A percentile compares a stretch with the other conserved stretches of the same genome.
Conservation (phyloP, 805 yeast species). For the Lipomyces yamanashiensis region DNA sequence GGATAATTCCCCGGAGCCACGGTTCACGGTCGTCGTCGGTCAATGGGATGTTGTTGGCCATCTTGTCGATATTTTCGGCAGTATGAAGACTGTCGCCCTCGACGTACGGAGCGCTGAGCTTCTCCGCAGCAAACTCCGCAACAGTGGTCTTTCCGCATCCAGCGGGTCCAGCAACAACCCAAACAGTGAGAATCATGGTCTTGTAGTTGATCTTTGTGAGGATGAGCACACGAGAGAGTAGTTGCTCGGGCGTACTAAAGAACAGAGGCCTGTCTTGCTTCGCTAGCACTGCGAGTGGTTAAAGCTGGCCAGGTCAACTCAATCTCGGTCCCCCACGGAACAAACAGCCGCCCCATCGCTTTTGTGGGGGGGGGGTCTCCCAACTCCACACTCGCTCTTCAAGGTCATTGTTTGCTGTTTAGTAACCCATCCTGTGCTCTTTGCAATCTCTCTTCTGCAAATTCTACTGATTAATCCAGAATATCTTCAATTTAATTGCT, state of each 20-base stretch:
- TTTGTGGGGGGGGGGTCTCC: background rate
- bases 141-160: conserved; percentile 94
- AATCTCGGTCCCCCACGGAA: background rate
- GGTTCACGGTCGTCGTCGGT: conserved; percentile 91
- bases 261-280: background rate
- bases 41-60: conserved; percentile 79
- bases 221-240: background rate
- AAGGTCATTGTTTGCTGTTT: background rate
- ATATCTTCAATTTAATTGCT: too few species aligned
- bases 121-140: conserved; percentile 56
- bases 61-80: conserved; percentile 69
- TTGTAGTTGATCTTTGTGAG: background rate
- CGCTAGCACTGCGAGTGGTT: background rate
- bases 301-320: too few species aligned
- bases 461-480: too few species aligned
- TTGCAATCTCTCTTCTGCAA: background rate
- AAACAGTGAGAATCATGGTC: conserved; percentile 18
- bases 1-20: conserved; percentile 66
- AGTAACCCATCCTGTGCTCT: background rate
- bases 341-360: conserved; percentile 1
- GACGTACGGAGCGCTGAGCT: conserved; percentile 59
- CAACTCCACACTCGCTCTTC: background rate
- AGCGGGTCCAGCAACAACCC: conserved; percentile 84
- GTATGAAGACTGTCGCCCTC: conserved; percentile 72
- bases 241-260: background rate